phyloP scores from a whole-genome alignment of 2,329 filamentous ascomycete species.

The Graphilbum ipis-grandicollis region DNA sequence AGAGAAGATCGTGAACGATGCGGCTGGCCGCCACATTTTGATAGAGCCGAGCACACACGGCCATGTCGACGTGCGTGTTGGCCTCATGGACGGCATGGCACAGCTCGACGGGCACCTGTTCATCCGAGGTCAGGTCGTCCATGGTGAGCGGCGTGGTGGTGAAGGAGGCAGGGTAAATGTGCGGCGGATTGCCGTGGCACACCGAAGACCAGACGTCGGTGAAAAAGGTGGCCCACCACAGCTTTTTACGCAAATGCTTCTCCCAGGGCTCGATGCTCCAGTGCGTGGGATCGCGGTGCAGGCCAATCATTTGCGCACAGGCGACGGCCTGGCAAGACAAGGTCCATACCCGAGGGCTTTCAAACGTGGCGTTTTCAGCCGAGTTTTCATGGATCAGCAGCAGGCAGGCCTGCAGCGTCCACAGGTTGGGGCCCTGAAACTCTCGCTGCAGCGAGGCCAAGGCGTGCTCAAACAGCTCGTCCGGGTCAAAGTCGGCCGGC shows the following conservation, averaged over 20 bases:
- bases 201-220: conserved; percentile 27
- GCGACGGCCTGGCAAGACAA: conserved; percentile 24
- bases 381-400: conserved; percentile 26
- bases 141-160: conserved; percentile 20
- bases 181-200: conserved; percentile 28
- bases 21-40: conserved; percentile 17
- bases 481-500: conserved; percentile 17
- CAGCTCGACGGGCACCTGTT: conserved; percentile 20
- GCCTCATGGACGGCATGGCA: conserved; percentile 10
- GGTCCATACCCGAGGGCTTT: conserved; percentile 27
- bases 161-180: conserved; percentile 22
- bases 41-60: conserved; percentile 20
- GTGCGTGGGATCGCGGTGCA: conserved; percentile 23
- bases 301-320: conserved; percentile 26
- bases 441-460: conserved; percentile 25
- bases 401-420: conserved; percentile 27
- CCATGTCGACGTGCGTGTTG: conserved; percentile 14
- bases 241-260: conserved; percentile 22
- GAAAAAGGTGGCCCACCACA: conserved; percentile 27
- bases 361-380: conserved; percentile 25
- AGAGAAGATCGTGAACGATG: conserved; percentile 15
- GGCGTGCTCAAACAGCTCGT: conserved; percentile 23
- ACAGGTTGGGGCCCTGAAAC: conserved; percentile 27
- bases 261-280: conserved; percentile 26
- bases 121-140: conserved; percentile 24